phyloP scores from a whole-genome alignment of 2,329 filamentous ascomycete genomes.

The Canariomyces notabilis region DNA sequence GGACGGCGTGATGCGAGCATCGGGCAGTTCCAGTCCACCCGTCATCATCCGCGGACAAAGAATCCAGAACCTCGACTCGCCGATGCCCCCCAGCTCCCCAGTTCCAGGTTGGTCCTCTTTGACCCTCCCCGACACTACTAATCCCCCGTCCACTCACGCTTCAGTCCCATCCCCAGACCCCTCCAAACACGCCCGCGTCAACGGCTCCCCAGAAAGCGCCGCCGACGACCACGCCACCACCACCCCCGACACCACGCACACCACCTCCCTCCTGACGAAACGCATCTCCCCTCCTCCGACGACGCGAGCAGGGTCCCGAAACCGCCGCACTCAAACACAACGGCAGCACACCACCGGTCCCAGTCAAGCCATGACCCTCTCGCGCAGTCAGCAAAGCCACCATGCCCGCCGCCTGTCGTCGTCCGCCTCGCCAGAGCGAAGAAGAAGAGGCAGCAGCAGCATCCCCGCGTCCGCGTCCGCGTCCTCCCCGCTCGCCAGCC shows the following conservation, averaged over 20 bases:
- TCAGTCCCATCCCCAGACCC: conserved; percentile 26
- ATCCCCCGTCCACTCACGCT: conserved; percentile 13
- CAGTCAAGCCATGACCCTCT: conserved; percentile 22
- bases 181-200: conserved; percentile 31
- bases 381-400: conserved; percentile 25
- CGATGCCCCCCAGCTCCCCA: conserved; percentile 45
- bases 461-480: conserved; percentile 25
- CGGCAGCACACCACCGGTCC: conserved; percentile 7
- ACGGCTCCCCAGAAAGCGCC: conserved; percentile 30
- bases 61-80: conserved; percentile 54
- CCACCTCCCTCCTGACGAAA: conserved; percentile 24
- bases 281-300: conserved; percentile 1
- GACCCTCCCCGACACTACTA: conserved; percentile 9
- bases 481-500: conserved; percentile 3
- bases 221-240: conserved; percentile 27
- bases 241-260: conserved; percentile 29
- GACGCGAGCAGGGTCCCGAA: conserved; percentile 26
- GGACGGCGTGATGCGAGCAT: conserved; percentile 35
- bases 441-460: conserved; percentile 13
- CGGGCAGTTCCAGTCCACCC: conserved; percentile 34
- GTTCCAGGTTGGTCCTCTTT: conserved; percentile 36
- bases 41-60: conserved; percentile 41
- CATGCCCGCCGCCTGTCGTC: conserved; percentile 35
- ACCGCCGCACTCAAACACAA: background rate
- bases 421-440: background rate